Conservation (phyloP, 495 filamentous ascomycete genomes). For the Penicillium subrubescens region DNA sequence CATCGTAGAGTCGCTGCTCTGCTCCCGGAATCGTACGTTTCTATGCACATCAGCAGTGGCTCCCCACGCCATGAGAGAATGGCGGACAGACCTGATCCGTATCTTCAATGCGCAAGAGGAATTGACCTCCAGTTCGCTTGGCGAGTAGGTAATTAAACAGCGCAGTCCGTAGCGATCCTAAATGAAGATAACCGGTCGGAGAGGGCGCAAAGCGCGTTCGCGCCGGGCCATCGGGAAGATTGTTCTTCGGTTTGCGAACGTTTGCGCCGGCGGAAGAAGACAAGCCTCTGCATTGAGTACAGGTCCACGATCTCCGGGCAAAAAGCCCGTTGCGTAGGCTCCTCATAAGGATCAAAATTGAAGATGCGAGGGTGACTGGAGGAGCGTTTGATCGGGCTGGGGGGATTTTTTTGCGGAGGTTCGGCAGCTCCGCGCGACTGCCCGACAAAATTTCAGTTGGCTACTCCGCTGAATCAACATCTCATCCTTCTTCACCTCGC, state of each 20-base stretch:
- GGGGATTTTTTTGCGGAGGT: slow-evolving; percentile 24
- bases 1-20: slow-evolving; percentile 71
- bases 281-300: slow-evolving; percentile 41
- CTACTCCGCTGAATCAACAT: slow-evolving; percentile 21
- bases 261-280: slow-evolving; percentile 34
- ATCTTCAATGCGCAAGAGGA: slow-evolving; percentile 89
- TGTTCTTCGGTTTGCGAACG: slow-evolving; percentile 36
- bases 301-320: slow-evolving; percentile 46
- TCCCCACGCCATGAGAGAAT: not conserved
- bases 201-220: slow-evolving; percentile 95
- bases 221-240: slow-evolving; percentile 63
- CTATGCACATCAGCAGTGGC: slow-evolving; percentile 48
- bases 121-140: slow-evolving; percentile 87
- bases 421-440: slow-evolving; percentile 35
- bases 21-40: slow-evolving; percentile 78
- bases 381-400: not conserved
- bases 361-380: slow-evolving; percentile 5
- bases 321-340: slow-evolving; percentile 27
- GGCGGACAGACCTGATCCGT: slow-evolving; percentile 76
- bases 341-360: slow-evolving; percentile 28
- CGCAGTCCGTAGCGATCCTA: slow-evolving; percentile 88
- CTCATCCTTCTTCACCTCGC: slow-evolving; percentile 2
- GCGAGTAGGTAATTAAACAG: slow-evolving; percentile 91
- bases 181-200: slow-evolving; percentile 89
- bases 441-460: slow-evolving; percentile 30